A percentile compares a stretch with the other conserved stretches of the same genome.
phyloP scores from a whole-genome alignment of 495 filamentous ascomycete genomes.

The Neurospora sp. region DNA sequence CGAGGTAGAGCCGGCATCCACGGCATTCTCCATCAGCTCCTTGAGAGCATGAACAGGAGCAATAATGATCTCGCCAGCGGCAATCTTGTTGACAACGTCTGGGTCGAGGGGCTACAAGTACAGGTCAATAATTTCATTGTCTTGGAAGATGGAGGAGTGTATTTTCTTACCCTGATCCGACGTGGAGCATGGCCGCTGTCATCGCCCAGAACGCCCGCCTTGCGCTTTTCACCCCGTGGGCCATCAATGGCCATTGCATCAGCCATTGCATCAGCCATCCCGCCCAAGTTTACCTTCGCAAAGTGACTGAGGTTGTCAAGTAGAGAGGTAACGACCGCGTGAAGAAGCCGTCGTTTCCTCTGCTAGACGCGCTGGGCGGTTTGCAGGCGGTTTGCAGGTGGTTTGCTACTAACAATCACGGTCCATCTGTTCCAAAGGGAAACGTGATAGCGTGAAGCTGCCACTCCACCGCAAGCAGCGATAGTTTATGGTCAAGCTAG shows the following conservation, averaged over 20 bases:
- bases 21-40: slow-evolving; percentile 94
- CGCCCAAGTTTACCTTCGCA: no score
- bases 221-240: slow-evolving; percentile 53
- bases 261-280: slow-evolving; percentile 19
- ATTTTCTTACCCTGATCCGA: slow-evolving; percentile 48
- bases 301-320: no score
- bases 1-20: slow-evolving; percentile 88
- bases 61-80: slow-evolving; percentile 98
- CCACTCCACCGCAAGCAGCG: not conserved
- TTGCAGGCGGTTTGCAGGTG: not conserved
- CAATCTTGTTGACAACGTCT: slow-evolving; percentile 98
- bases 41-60: slow-evolving; percentile 95
- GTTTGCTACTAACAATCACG: not conserved
- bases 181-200: slow-evolving; percentile 39
- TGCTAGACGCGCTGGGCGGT: not conserved
- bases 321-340: not conserved
- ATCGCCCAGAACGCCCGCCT: slow-evolving; percentile 37
- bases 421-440: not conserved
- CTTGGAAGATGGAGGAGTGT: not conserved
- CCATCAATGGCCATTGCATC: slow-evolving; percentile 22
- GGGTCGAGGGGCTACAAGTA: slow-evolving; percentile 65
- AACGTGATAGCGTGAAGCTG: not conserved
- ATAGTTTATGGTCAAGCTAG: not conserved
- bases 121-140: not conserved
- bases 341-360: not conserved